Evolutionary conservation across 208 protist species (phyloP).

Genomic region (Leishmania gerbilli): DNA sequence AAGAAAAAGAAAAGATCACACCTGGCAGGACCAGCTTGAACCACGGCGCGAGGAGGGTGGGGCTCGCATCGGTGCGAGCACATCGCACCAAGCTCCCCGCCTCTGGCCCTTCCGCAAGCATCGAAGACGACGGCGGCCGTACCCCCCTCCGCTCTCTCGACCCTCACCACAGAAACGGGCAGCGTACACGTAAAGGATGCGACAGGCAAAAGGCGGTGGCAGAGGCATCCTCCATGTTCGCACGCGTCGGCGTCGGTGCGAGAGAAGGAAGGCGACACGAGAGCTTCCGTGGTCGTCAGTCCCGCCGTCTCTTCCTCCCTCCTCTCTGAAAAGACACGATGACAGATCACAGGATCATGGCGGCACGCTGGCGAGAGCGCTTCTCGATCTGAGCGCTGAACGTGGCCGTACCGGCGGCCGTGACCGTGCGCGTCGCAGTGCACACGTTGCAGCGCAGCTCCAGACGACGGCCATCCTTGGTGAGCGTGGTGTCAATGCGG

Average conservation of each 20-base stretch:
- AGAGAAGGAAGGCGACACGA: neutral
- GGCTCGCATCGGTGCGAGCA: neutral
- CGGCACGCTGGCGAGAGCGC: constrained; percentile 67
- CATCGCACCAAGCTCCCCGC: neutral
- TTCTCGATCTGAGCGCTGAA: constrained; percentile 83
- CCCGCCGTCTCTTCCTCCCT: neutral
- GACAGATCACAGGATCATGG: constrained; percentile 51
- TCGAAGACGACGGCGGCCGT: neutral
- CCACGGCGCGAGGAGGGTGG: neutral
- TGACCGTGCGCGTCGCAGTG: constrained; percentile 79
- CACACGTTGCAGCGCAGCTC: constrained; percentile 83
- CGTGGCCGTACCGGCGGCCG: constrained; percentile 56
- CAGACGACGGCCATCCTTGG: constrained; percentile 71
- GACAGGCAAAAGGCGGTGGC: too few species aligned
- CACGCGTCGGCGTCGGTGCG: neutral
- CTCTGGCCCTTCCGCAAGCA: neutral
- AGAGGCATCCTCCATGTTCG: neutral
- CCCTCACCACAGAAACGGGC: neutral
- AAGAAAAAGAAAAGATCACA: too few species aligned
- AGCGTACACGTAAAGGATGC: neutral
- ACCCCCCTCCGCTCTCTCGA: neutral
- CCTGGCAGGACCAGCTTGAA: too few species aligned
- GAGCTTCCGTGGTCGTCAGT: neutral
- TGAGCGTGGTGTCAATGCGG: constrained; percentile 87
- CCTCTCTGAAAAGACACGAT: neutral